Evolutionary conservation across 345 rosid species (phyloP), one percentile per base, ranked within the genome.

Genomic region (Laguncularia racemosa): DNA sequence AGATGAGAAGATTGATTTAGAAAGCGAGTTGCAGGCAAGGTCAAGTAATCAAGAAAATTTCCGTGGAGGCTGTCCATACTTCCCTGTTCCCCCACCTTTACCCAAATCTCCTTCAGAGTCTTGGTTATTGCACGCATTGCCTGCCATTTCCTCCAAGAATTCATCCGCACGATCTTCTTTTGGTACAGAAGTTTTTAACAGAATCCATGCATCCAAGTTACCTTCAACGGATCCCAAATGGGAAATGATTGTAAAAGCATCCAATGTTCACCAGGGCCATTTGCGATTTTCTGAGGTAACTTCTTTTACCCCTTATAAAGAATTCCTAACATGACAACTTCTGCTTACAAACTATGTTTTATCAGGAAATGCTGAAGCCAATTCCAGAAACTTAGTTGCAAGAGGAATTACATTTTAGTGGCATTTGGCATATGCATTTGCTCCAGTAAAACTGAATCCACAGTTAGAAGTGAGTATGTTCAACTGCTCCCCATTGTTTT

Each of bases 41-140:
- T 55, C 67, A 54, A 60, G 72, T 50, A 56, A 63, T 51, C 56
- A 33, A 62, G 75, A 70, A 59, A 71, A 52, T 66, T 46, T 66
- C 55, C 12, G 33, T 14, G 69, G 57, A 49, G 44, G 47, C 53
- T 46, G 60, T 53, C 50, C 69, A 38, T 57, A 64, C 38, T 69
- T 72, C 45, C 84, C 75, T 64, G 77, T 78, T 47, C 82, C 89
- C 47, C 89, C 76, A 55, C 86, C 95, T 56, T 66, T 78, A 46
- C 96, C 95, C 58, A 84, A 86, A 59, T 82, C 93, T 69, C 98
- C 98, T 4, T 79, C 96, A 15, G 95, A 92, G 62, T 89, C 98
- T 21, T 92, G 98, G 98, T 65, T 92, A 57, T 79, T 52, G 67
- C 85, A 87, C 45, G 68, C 96, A 0, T 63, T 92, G 60, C 91